Evolutionary conservation across 1,284 basidiomycete species (phyloP), one percentile per base, ranked within the genome.

Genomic region (Tylopilus sp.): DNA sequence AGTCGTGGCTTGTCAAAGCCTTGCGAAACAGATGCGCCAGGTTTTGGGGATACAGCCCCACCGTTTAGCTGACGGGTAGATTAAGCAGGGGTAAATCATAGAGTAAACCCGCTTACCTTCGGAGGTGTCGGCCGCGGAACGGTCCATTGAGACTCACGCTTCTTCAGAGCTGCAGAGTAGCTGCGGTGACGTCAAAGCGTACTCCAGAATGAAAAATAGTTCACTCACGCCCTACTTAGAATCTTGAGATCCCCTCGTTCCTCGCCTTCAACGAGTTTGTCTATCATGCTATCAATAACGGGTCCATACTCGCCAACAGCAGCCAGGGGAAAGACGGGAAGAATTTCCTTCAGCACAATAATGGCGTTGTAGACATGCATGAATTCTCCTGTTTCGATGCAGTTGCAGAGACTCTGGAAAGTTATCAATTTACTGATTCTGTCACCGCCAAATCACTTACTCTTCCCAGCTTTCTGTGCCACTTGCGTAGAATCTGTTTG

Each of bases 351-450:
- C 53, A 95, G 77, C 24, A 97, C 86, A 42, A 94, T 83, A 66
- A 97, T 89, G 13, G 91, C 83, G 66, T 98, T 98, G 71, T 94
- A 94, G 52, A 96, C 89, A 64, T 93, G 92, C 89, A 96, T 94
- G 69, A 94, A 97, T 64, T 94, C 93, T 61, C 86, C 86, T 2
- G 83, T 83, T 67, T 83, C 77, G 46, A 88, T 82, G 61, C 82
- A 85, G 41, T 82, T 83, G 25, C 76, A 73, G 57, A 89, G 79
- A 57, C 77, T 80, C 85, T 89, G 57, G 49, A 52, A 52, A 17
- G 45, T 19, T 40, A 15, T 54, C 45, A 57, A 47, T 48, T 35
- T 31, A 43, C n/a, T 28, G 37, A 35, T 41, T 3, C 7, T 29
- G 24, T 24, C 39, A 32, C 6, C 31, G 57, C 26, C 49, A 24